Conservation (phyloP, 371 early-diverging fungal species). For the Homolaphlyctis polyrhiza region DNA sequence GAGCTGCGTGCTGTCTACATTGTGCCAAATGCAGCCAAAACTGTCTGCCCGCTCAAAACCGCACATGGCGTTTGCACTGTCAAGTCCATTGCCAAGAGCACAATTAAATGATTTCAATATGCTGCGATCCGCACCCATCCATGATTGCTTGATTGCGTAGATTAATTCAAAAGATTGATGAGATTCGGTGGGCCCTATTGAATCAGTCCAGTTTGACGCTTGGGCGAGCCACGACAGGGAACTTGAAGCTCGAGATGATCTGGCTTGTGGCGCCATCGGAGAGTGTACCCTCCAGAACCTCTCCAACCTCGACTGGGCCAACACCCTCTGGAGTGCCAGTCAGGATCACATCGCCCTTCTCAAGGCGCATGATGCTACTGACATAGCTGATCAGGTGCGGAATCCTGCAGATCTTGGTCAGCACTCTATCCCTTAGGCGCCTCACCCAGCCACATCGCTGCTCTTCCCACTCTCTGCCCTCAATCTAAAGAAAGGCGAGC, state of each 20-base stretch:
- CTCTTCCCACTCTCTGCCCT: background rate
- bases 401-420: too few species aligned
- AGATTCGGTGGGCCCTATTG: background rate
- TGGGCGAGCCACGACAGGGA: conserved; percentile 18
- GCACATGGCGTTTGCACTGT: conserved; percentile 6
- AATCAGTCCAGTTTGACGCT: too few species aligned
- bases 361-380: conserved; percentile 76
- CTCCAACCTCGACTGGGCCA: conserved; percentile 73
- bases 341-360: conserved; percentile 62
- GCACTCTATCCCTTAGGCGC: too few species aligned
- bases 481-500: too few species aligned
- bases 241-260: conserved; percentile 20
- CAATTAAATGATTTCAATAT: conserved; percentile 14
- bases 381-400: conserved; percentile 74
- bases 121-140: too few species aligned
- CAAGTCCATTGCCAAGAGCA: conserved; percentile 7
- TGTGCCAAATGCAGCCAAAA: conserved; percentile 6
- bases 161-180: background rate
- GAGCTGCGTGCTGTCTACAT: conserved; percentile 48
- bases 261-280: conserved; percentile 4
- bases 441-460: background rate
- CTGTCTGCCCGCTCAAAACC: conserved; percentile 5
- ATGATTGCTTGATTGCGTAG: too few species aligned
- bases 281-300: conserved; percentile 70
- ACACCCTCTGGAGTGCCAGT: conserved; percentile 84